These are phyloP conservation scores for Pythium apleroticum DNA, from an alignment of 352 stramenopile genomes.

Conservation along the genomic window DNA sequence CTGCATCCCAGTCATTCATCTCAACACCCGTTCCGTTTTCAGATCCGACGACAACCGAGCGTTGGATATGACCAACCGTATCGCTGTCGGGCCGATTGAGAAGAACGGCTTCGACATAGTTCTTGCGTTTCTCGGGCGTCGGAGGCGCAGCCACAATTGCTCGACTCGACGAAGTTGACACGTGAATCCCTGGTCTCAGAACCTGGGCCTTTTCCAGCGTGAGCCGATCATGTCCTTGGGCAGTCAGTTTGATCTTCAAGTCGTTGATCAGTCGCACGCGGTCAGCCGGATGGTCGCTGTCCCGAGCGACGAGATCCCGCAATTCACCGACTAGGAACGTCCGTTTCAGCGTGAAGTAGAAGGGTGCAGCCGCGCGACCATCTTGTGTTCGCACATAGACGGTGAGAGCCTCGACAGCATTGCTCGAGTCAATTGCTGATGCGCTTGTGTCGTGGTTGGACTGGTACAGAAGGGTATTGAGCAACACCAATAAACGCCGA, in stretches of 20 bases:
- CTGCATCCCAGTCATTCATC: constrained; percentile 62
- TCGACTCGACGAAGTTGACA: constrained; percentile 4
- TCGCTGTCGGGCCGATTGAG: constrained; percentile 38
- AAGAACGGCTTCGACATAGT: constrained; percentile 37
- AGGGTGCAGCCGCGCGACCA: constrained; percentile 33
- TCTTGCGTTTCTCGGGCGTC: constrained; percentile 30
- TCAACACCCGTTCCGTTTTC: constrained; percentile 32
- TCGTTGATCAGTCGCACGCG: constrained; percentile 38
- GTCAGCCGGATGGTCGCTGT: constrained; percentile 35
- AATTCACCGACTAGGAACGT: constrained; percentile 38
- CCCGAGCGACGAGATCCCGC: constrained; percentile 34
- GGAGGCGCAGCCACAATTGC: constrained; percentile 26
- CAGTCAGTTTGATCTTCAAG: constrained; percentile 38
- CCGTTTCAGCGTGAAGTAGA: constrained; percentile 37
- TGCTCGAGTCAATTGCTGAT: not conserved
- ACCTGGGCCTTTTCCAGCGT: constrained; percentile 36
- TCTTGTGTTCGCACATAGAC: constrained; percentile 44
- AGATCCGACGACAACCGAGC: constrained; percentile 16
- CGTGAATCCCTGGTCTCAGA: constrained; percentile 13
- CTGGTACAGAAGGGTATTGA: constrained; percentile 81
- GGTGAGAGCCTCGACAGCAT: constrained; percentile 27
- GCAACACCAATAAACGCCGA: constrained; percentile 46
- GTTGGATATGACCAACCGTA: constrained; percentile 34
- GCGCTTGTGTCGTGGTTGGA: constrained; percentile 14
- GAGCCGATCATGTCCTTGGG: constrained; percentile 31